Evolutionary conservation across 2,329 filamentous ascomycete genomes (phyloP).

Genomic region (Calonectria pteridis): DNA sequence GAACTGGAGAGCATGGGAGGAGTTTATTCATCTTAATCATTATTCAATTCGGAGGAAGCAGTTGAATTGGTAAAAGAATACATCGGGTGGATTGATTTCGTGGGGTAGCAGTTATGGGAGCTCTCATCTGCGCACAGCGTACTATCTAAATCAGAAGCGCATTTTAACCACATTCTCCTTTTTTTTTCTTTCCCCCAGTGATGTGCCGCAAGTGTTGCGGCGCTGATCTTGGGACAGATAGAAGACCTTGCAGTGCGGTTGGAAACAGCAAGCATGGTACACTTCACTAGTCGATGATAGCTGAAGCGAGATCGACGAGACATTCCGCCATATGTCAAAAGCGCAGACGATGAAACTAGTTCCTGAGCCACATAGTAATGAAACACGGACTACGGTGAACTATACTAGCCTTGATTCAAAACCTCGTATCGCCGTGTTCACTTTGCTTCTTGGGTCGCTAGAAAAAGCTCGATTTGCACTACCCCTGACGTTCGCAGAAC

Average conservation of each 20-base stretch:
- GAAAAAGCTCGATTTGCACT: neutral
- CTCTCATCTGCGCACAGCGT: neutral
- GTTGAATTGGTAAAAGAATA: neutral
- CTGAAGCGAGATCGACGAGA: slow-evolving; percentile 66
- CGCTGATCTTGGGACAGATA: neutral
- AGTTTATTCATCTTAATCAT: neutral
- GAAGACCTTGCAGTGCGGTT: neutral
- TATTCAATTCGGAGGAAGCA: neutral
- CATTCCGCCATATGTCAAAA: slow-evolving; percentile 82
- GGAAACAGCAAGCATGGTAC: neutral
- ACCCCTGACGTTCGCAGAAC: neutral
- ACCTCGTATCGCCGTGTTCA: neutral
- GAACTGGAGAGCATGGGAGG: neutral
- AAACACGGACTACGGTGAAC: slow-evolving; percentile 17
- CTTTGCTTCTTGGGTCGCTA: neutral
- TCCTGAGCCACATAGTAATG: slow-evolving; percentile 44
- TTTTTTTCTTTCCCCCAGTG: neutral
- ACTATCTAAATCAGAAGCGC: neutral
- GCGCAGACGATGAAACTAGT: slow-evolving; percentile 74
- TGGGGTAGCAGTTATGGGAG: neutral
- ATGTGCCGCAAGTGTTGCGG: too few species aligned
- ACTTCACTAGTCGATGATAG: neutral
- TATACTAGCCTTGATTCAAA: neutral
- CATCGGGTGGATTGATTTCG: neutral
- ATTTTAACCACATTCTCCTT: neutral